Evolutionary conservation across 2,329 filamentous ascomycete genomes (phyloP).

Genomic region (Pyrenophora seminiperda): DNA sequence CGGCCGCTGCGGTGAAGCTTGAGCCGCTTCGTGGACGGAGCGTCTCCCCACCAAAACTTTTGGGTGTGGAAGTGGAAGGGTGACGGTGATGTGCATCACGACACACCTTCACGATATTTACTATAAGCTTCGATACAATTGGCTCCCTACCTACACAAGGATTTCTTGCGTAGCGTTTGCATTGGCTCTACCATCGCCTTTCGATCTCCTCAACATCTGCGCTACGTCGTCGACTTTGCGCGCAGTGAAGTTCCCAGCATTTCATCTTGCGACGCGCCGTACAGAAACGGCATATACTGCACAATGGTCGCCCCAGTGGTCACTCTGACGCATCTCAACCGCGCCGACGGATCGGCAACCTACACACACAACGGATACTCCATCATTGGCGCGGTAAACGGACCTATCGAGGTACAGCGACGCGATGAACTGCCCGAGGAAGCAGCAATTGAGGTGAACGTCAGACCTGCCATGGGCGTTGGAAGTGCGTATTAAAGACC

Average conservation of each 20-base stretch:
- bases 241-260: neutral
- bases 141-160: neutral
- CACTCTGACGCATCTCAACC: constrained; percentile 59
- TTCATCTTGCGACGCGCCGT: neutral
- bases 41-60: constrained; percentile 37
- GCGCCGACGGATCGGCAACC: constrained; percentile 79
- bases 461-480: constrained; percentile 83
- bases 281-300: neutral
- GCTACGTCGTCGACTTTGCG: neutral
- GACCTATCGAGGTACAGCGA: constrained; percentile 85
- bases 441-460: constrained; percentile 84
- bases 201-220: too few relatives aligned
- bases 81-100: neutral
- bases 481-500: constrained; percentile 59
- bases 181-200: too few relatives aligned
- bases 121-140: neutral
- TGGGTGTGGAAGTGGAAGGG: constrained; percentile 14
- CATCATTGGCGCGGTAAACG: constrained; percentile 85
- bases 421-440: constrained; percentile 92
- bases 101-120: neutral
- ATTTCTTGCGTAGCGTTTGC: too few relatives aligned
- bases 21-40: constrained; percentile 26
- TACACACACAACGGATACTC: constrained; percentile 78
- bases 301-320: constrained; percentile 40
- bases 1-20: constrained; percentile 11